Evolutionary conservation across 2,329 filamentous ascomycete genomes (phyloP).

Genomic region (Fusarium sp.): DNA sequence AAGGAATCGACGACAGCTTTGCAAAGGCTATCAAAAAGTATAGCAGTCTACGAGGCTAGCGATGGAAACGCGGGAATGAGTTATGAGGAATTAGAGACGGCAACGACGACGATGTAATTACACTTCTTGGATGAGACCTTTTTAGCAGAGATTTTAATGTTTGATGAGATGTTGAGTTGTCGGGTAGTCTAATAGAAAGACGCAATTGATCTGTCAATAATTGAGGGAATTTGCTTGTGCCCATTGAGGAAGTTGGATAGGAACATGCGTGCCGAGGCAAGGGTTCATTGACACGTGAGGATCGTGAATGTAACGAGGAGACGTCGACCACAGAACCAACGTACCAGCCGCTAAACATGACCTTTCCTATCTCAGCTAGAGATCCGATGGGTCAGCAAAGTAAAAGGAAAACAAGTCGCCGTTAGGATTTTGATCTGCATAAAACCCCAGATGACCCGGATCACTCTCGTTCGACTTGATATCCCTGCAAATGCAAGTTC

Average conservation of each 20-base stretch:
- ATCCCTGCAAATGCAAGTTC: background rate
- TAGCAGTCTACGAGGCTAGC: constrained; percentile 25
- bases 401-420: background rate
- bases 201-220: constrained; percentile 6
- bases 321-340: constrained; percentile 12
- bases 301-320: constrained; percentile 10
- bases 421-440: background rate
- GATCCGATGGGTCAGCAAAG: background rate
- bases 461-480: background rate
- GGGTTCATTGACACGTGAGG: constrained; percentile 17
- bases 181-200: constrained; percentile 18
- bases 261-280: constrained; percentile 23
- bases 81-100: constrained; percentile 11
- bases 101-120: constrained; percentile 23
- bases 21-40: constrained; percentile 51
- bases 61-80: background rate
- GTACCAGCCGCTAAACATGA: background rate
- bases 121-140: constrained; percentile 22
- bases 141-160: constrained; percentile 35
- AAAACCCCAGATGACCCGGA: background rate
- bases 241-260: constrained; percentile 23
- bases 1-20: constrained; percentile 55
- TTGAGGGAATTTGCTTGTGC: constrained; percentile 25
- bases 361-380: constrained; percentile 15
- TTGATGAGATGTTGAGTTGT: constrained; percentile 19